A percentile compares a stretch with the other conserved stretches of the same genome.
phyloP scores from a whole-genome alignment of 805 yeast genomes.

The Cephaloascus albidus region DNA sequence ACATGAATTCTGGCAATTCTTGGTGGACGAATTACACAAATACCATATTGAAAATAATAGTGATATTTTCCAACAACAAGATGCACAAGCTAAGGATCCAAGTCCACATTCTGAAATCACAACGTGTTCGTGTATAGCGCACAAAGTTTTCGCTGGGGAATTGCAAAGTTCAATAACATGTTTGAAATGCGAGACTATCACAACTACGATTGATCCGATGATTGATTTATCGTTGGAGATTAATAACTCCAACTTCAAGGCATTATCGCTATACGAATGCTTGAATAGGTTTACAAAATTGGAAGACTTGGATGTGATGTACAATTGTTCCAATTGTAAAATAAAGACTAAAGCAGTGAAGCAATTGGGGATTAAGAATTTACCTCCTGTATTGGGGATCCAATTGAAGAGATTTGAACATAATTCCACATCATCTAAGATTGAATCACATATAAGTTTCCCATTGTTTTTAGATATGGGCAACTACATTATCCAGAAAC shows the following conservation, averaged over 20 bases:
- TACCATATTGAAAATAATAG: conserved; percentile 17
- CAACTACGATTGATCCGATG: conserved; percentile 79
- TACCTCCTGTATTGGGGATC: conserved; percentile 73
- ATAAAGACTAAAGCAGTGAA: conserved; percentile 57
- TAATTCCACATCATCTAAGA: conserved; percentile 48
- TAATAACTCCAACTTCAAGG: conserved; percentile 19
- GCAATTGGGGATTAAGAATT: conserved; percentile 53
- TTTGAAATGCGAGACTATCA: conserved; percentile 50
- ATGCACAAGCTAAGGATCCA: neutral
- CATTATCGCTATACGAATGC: conserved; percentile 47
- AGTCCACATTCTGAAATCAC: conserved; percentile 3
- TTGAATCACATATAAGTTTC: conserved; percentile 64
- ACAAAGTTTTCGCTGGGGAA: conserved; percentile 75
- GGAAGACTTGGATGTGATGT: conserved; percentile 69
- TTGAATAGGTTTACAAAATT: conserved; percentile 66
- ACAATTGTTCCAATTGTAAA: conserved; percentile 61
- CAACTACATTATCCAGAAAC: conserved; percentile 30
- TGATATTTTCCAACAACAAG: conserved; percentile 1
- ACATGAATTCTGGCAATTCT: conserved; percentile 93
- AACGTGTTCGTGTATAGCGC: conserved; percentile 71
- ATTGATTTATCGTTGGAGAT: conserved; percentile 84
- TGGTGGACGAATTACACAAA: conserved; percentile 75
- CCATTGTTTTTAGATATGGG: conserved; percentile 70
- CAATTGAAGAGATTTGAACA: conserved; percentile 81
- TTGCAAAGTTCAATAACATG: conserved; percentile 76